Evolutionary conservation across 345 rosid species (phyloP).

Genomic region (Linum trigynum): DNA sequence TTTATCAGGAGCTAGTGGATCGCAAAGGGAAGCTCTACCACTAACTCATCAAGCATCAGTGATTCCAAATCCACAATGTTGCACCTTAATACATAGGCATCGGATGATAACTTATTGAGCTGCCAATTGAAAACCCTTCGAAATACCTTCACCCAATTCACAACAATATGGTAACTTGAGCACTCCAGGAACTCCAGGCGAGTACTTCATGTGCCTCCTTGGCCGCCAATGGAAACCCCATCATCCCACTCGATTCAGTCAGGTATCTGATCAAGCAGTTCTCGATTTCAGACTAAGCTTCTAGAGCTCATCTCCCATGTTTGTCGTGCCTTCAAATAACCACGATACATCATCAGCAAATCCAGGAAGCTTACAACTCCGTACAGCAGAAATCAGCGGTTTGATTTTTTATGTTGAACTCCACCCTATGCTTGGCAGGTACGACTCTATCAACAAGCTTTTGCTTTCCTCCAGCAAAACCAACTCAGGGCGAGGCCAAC

Average conservation of each 20-base stretch:
- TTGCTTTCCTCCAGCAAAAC: slow-evolving; percentile 37
- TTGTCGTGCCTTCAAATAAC: slow-evolving; percentile 38
- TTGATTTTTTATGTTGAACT: slow-evolving; percentile 40
- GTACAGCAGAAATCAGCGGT: slow-evolving; percentile 31
- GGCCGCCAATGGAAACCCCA: slow-evolving; percentile 53
- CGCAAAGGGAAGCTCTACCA: slow-evolving; percentile 29
- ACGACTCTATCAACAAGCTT: slow-evolving; percentile 29
- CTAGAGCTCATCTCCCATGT: slow-evolving; percentile 38
- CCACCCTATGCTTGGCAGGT: slow-evolving; percentile 66
- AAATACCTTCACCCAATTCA: slow-evolving; percentile 60
- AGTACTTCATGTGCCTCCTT: slow-evolving; percentile 50
- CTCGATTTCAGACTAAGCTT: slow-evolving; percentile 43
- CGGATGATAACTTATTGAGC: slow-evolving; percentile 37
- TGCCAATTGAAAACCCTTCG: slow-evolving; percentile 77
- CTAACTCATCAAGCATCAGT: slow-evolving; percentile 24
- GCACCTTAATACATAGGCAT: slow-evolving; percentile 39
- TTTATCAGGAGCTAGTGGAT: too few species aligned
- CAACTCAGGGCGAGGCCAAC: slow-evolving; percentile 88
- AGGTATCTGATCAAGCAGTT: slow-evolving; percentile 55
- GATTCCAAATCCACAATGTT: slow-evolving; percentile 23
- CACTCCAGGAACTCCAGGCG: slow-evolving; percentile 48
- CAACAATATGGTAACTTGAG: slow-evolving; percentile 47
- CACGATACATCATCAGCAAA: slow-evolving; percentile 48
- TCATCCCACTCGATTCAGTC: slow-evolving; percentile 45
- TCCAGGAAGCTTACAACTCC: slow-evolving; percentile 56